Evolutionary conservation across 371 early-diverging fungal genomes (phyloP).

Genomic region (Cokeromyces recurvatus): DNA sequence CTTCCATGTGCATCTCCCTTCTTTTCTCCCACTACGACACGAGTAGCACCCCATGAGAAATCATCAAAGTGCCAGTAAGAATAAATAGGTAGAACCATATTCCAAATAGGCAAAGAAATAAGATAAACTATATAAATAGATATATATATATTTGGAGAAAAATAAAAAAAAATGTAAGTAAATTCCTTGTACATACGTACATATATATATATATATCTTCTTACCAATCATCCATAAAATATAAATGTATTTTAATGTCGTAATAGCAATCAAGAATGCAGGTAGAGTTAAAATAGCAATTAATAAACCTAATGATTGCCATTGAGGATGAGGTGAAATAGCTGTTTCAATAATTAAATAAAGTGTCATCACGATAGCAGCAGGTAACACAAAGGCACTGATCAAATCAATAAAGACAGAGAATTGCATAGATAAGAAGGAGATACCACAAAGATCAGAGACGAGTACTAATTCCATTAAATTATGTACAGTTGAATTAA

Average conservation of each 20-base stretch:
- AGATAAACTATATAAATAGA: conserved; percentile 43
- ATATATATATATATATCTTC: conserved; percentile 12
- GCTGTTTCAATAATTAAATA: conserved; percentile 52
- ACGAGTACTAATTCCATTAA: conserved; percentile 87
- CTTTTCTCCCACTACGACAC: conserved; percentile 71
- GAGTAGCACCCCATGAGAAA: conserved; percentile 91
- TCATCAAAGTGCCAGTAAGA: conserved; percentile 97
- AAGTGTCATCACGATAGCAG: conserved; percentile 65
- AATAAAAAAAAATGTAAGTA: background rate
- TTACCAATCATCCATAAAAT: conserved; percentile 73
- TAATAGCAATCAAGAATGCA: conserved; percentile 82
- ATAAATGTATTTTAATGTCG: conserved; percentile 79
- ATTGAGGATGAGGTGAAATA: conserved; percentile 38
- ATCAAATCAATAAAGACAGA: conserved; percentile 79
- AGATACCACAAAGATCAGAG: conserved; percentile 83
- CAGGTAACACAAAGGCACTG: conserved; percentile 81
- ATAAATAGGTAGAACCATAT: conserved; percentile 88
- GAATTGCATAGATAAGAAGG: conserved; percentile 89
- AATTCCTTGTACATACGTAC: background rate
- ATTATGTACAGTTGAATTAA: conserved; percentile 90
- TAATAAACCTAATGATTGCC: conserved; percentile 68
- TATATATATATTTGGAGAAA: no score
- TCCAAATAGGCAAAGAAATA: conserved; percentile 92
- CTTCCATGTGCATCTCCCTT: conserved; percentile 59
- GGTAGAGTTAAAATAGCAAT: conserved; percentile 73